Conservation (phyloP, 2,329 filamentous ascomycete species). For the Cladophialophora yegresii region DNA sequence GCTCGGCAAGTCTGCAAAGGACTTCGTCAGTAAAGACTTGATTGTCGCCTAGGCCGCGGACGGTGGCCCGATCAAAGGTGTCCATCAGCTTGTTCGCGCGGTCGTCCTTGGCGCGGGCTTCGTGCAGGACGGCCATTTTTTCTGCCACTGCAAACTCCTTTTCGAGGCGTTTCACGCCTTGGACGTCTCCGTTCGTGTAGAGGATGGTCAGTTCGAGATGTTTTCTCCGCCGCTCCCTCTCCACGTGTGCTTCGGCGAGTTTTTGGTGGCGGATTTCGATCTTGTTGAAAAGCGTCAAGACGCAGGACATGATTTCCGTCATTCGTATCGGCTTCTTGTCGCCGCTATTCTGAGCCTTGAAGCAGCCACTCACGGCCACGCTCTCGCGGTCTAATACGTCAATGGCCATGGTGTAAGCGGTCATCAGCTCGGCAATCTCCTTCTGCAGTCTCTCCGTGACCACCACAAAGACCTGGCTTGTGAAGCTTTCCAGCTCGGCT, state of each 20-base stretch:
- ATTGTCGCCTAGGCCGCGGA: slow-evolving; percentile 54
- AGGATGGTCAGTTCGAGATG: slow-evolving; percentile 55
- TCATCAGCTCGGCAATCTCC: slow-evolving; percentile 54
- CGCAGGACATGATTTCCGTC: slow-evolving; percentile 49
- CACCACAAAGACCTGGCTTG: slow-evolving; percentile 53
- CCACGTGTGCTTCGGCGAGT: slow-evolving; percentile 53
- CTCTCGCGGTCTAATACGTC: slow-evolving; percentile 47
- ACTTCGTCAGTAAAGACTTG: slow-evolving; percentile 55
- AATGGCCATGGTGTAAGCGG: slow-evolving; percentile 50
- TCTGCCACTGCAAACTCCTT: slow-evolving; percentile 55
- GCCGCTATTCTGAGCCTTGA: slow-evolving; percentile 31
- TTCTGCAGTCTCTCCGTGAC: slow-evolving; percentile 53
- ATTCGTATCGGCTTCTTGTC: slow-evolving; percentile 37
- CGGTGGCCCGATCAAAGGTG: slow-evolving; percentile 52
- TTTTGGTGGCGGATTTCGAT: slow-evolving; percentile 55
- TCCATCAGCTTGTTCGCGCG: slow-evolving; percentile 55
- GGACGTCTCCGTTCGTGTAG: slow-evolving; percentile 49
- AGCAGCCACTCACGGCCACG: slow-evolving; percentile 38
- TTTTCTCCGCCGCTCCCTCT: slow-evolving; percentile 58
- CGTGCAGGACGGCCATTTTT: slow-evolving; percentile 52
- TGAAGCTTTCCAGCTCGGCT: slow-evolving; percentile 55
- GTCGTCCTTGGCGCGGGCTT: slow-evolving; percentile 52
- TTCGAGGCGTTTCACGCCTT: slow-evolving; percentile 53
- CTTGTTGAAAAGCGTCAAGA: slow-evolving; percentile 50
- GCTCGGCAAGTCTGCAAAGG: slow-evolving; percentile 44